Evolutionary conservation across 2,329 filamentous ascomycete species (phyloP).

Genomic region (Trichoderma arundinaceum): DNA sequence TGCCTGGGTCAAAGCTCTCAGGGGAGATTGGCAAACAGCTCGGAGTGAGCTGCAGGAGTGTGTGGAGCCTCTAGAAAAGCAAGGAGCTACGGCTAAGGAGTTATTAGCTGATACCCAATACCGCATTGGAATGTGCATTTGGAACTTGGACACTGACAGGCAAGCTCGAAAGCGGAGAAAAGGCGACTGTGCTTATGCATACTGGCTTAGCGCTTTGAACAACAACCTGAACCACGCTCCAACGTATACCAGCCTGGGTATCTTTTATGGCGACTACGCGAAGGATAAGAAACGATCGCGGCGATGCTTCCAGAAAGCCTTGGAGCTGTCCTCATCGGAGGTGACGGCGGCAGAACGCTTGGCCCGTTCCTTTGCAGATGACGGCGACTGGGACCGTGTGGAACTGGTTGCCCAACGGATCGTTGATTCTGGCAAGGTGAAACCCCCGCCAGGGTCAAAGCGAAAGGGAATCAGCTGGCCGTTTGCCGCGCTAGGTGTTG

Average conservation of each 20-base stretch:
- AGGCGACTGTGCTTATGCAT: constrained; percentile 73
- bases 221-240: constrained; percentile 87
- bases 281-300: constrained; percentile 84
- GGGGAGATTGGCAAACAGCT: constrained; percentile 73
- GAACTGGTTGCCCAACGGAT: constrained; percentile 90
- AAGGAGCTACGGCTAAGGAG: constrained; percentile 63
- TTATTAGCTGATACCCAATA: constrained; percentile 87
- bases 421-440: constrained; percentile 91
- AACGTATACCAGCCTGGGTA: constrained; percentile 86
- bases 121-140: constrained; percentile 83
- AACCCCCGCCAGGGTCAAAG: constrained; percentile 89
- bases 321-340: constrained; percentile 88
- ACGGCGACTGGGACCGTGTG: constrained; percentile 94
- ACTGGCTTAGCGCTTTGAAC: constrained; percentile 83
- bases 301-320: constrained; percentile 95
- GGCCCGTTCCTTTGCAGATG: constrained; percentile 83
- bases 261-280: constrained; percentile 90
- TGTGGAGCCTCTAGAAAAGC: constrained; percentile 66
- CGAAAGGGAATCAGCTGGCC: constrained; percentile 95
- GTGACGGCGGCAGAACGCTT: constrained; percentile 86
- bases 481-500: constrained; percentile 89
- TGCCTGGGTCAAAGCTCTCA: constrained; percentile 89
- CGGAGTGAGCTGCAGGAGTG: constrained; percentile 73
- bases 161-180: constrained; percentile 78
- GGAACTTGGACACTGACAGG: constrained; percentile 79